phyloP scores from a whole-genome alignment of 176 grass and related monocot genomes.

The Urochloa ruziziensis region DNA sequence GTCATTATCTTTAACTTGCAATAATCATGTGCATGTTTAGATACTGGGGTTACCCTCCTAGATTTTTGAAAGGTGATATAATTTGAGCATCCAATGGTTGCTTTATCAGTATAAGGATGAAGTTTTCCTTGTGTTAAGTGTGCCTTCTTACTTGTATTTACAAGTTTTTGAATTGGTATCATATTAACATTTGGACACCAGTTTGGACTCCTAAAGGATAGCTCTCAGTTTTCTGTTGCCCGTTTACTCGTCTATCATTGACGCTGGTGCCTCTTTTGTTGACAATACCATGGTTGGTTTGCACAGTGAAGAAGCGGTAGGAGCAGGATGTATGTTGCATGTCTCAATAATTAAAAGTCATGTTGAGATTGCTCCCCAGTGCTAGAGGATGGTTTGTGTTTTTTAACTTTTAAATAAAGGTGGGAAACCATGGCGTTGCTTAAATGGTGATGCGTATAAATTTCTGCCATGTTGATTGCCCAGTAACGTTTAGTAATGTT shows the following conservation, averaged over 20 bases:
- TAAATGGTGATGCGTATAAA: not conserved
- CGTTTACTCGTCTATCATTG: not conserved
- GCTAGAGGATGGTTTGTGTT: not conserved
- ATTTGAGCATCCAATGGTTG: not conserved
- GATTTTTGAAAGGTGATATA: not conserved
- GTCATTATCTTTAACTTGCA: not conserved
- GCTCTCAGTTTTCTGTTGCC: not conserved
- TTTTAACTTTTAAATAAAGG: not conserved
- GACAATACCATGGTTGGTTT: not conserved
- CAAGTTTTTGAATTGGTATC: not conserved
- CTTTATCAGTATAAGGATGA: not conserved
- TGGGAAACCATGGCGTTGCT: not conserved
- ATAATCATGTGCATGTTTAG: not conserved
- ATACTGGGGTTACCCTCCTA: not conserved
- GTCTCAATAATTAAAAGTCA: too few species aligned
- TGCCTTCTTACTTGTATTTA: not conserved
- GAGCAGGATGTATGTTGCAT: not conserved
- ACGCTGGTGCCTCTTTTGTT: not conserved
- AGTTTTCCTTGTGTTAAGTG: not conserved
- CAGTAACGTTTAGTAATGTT: not conserved
- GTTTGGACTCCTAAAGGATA: not conserved
- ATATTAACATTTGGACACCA: not conserved
- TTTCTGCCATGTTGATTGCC: not conserved
- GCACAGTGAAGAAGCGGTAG: not conserved
- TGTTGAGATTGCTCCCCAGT: not conserved